Base-by-base conservation (phyloP, 805 yeast species). In the Kodamaea nitidulidarum region DNA sequence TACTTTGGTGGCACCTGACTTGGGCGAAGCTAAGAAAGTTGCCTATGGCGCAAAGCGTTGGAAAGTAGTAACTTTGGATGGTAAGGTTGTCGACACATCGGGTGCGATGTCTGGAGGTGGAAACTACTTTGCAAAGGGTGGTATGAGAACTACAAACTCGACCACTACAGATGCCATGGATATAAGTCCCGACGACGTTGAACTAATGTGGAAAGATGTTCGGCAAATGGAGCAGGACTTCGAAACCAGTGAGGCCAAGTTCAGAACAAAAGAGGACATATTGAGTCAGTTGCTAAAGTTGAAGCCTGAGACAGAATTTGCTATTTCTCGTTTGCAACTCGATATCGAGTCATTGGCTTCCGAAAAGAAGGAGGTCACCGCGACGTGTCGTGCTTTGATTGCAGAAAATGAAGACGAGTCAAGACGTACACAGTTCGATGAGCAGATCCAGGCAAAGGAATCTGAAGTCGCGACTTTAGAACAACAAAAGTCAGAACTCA, bases 31-130 rank as follows among this genome's bases (percentile, higher is more conserved):
- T 1, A 84, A 87, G 46, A 65, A 73, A 29, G 93, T 91, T 21
- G 98, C 98, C 0, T 91, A 83, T 64, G 93, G 95, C 1, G 61
- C 71, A 3, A 78, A 70, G 49, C 70, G 98, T 51, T 85, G 78
- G 73, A 75, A 95, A 50, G 98, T 91, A 16, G 98, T 95, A 0
- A 88, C 98, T 0, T 58, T 88, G 7, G 95, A 86, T 58, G 99
- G 99, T 16, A 84, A 88, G 50, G 67, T 93, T 15, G 91, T 93
- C 41, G 97, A 90, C 52, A 79, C 82, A 11, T 84, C 95, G 2
- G 99, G 99, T 60, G 86, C 97, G 1, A 81, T 95, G 81, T 80
- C 95, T 34, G 99, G 99, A 51, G 99, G 99, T 63, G 98, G 98
- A 38, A 75, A 71, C 39, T 67, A 74, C 28, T 75, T 72, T 7